Conservation (phyloP, 495 filamentous ascomycete genomes). For the Penicillium pulvis region DNA sequence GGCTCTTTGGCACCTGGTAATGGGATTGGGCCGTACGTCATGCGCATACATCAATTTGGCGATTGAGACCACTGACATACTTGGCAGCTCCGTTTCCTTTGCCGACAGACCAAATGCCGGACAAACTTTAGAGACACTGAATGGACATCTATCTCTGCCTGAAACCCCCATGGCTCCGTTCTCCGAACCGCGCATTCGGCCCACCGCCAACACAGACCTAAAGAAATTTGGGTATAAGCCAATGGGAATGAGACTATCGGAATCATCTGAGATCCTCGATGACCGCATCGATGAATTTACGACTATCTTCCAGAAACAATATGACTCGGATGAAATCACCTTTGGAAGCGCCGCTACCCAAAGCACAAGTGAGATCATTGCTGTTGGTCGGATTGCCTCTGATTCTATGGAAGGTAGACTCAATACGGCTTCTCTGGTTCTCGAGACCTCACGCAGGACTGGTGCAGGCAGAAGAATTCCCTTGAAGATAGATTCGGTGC, state of each 20-base stretch:
- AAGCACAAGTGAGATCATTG: slow-evolving; percentile 82
- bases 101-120: slow-evolving; percentile 73
- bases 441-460: slow-evolving; percentile 84
- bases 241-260: slow-evolving; percentile 90
- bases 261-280: slow-evolving; percentile 88
- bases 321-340: slow-evolving; percentile 73
- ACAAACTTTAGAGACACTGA: slow-evolving; percentile 78
- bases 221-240: slow-evolving; percentile 90
- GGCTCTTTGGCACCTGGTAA: slow-evolving; percentile 24
- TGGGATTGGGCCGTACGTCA: slow-evolving; percentile 36
- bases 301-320: slow-evolving; percentile 66
- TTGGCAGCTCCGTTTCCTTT: slow-evolving; percentile 59
- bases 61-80: slow-evolving; percentile 22
- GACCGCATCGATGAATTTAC: slow-evolving; percentile 92
- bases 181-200: slow-evolving; percentile 73
- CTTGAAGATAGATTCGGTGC: slow-evolving; percentile 69
- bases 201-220: slow-evolving; percentile 79
- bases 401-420: slow-evolving; percentile 82
- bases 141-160: slow-evolving; percentile 67
- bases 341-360: slow-evolving; percentile 87
- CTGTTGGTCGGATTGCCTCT: slow-evolving; percentile 86
- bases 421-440: slow-evolving; percentile 77
- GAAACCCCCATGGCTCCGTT: slow-evolving; percentile 73
- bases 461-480: slow-evolving; percentile 81
- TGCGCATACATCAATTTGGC: neutral